Percentiles rank a stretch among this genome's conserved stretches.
phyloP scores from a whole-genome alignment of 306 rosid genomes.

The Amphicarpaea edgeworthii region DNA sequence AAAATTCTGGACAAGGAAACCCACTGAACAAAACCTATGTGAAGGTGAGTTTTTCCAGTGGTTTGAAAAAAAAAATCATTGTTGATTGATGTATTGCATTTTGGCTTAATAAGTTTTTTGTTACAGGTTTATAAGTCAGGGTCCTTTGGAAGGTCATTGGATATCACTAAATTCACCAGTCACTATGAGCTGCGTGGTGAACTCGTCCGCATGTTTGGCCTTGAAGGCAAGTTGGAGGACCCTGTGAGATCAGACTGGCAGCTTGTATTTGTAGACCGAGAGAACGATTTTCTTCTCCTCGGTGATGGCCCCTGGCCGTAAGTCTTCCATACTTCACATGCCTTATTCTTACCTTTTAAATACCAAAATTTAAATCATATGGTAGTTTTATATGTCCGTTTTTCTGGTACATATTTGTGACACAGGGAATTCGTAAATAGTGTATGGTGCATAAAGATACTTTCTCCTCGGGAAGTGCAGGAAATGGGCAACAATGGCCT shows the following conservation, averaged over 20 bases:
- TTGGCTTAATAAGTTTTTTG: constrained; percentile 19
- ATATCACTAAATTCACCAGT: constrained; percentile 86
- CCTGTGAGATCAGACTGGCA: constrained; percentile 99
- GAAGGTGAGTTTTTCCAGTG: constrained; percentile 64
- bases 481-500: constrained; percentile 88
- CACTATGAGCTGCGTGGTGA: constrained; percentile 88
- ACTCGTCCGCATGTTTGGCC: constrained; percentile 90
- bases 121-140: constrained; percentile 61
- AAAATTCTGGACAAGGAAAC: constrained; percentile 69
- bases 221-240: constrained; percentile 96
- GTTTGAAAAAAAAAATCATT: neutral
- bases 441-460: constrained; percentile 96
- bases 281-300: constrained; percentile 95
- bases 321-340: constrained; percentile 31
- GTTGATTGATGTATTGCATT: constrained; percentile 19
- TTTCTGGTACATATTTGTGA: neutral
- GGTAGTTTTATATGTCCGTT: constrained; percentile 1
- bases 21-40: constrained; percentile 77
- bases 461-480: constrained; percentile 96
- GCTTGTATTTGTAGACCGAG: constrained; percentile 99
- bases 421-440: constrained; percentile 98
- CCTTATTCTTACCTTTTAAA: neutral
- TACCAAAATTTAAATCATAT: neutral
- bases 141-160: constrained; percentile 61
- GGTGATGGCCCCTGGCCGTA: constrained; percentile 83